phyloP scores from a whole-genome alignment of 176 grass and related monocot species.

The Hsuehochloa calcarea region DNA sequence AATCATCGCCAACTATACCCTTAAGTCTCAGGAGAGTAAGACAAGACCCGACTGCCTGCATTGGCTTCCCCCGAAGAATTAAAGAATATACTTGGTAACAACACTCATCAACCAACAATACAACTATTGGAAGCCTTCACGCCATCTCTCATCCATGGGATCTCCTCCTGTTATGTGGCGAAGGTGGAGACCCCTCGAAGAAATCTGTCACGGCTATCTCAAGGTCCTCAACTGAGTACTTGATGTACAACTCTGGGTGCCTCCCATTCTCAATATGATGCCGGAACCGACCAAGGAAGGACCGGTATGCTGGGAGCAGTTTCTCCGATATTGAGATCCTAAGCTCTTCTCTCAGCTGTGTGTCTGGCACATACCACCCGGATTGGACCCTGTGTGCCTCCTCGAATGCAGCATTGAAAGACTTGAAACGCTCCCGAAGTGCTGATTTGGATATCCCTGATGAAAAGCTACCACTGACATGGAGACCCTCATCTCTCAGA shows the following conservation, averaged over 20 bases:
- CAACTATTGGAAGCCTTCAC: neutral
- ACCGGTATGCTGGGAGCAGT: conserved; percentile 83
- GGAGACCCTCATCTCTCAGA: conserved; percentile 80
- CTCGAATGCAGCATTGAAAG: conserved; percentile 84
- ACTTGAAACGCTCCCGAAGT: conserved; percentile 77
- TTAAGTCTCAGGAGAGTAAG: conserved; percentile 21
- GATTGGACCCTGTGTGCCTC: conserved; percentile 74
- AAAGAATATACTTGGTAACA: conserved; percentile 46
- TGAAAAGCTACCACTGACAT: conserved; percentile 78
- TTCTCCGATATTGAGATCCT: conserved; percentile 86
- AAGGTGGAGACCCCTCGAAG: conserved; percentile 62
- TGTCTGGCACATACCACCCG: conserved; percentile 71
- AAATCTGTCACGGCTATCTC: conserved; percentile 63
- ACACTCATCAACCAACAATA: neutral
- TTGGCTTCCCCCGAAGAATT: conserved; percentile 36
- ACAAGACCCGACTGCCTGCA: neutral
- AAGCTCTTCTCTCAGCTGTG: conserved; percentile 86
- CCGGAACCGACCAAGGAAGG: conserved; percentile 83
- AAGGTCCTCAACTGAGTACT: conserved; percentile 86
- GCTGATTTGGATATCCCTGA: conserved; percentile 79
- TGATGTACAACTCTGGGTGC: conserved; percentile 89
- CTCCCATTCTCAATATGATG: conserved; percentile 84
- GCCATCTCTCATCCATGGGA: conserved; percentile 47
- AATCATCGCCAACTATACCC: conserved; percentile 53
- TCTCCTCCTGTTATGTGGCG: conserved; percentile 51